Evolutionary conservation across 2,329 filamentous ascomycete species (phyloP).

Genomic region (Scortechinia acanthostroma): DNA sequence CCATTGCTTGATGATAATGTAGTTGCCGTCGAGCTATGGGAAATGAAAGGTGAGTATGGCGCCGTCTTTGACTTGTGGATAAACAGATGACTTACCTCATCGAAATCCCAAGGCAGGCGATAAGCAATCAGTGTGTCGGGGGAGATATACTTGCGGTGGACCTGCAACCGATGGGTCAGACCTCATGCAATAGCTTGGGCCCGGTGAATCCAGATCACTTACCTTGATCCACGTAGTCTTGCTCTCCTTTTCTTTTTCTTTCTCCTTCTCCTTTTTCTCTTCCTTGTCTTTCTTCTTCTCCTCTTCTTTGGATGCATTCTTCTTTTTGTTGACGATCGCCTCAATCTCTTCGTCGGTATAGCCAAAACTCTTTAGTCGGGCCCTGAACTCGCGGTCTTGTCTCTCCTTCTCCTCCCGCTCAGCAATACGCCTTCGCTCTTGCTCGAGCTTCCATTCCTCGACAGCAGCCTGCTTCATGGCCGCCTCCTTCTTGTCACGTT

Average conservation of each 20-base stretch:
- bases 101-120: slow-evolving; percentile 28
- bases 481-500: background rate
- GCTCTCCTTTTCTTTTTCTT: slow-evolving; percentile 15
- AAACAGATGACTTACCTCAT: slow-evolving; percentile 24
- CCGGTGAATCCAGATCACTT: no score
- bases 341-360: background rate
- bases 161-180: no score
- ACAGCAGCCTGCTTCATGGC: background rate
- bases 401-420: background rate
- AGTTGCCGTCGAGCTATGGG: slow-evolving; percentile 33
- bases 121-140: slow-evolving; percentile 24
- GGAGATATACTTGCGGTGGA: slow-evolving; percentile 32
- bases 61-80: background rate
- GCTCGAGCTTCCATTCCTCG: background rate
- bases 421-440: slow-evolving; percentile 4
- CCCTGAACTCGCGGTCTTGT: background rate
- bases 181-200: slow-evolving; percentile 2
- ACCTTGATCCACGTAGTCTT: slow-evolving; percentile 32
- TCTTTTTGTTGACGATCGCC: background rate
- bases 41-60: slow-evolving; percentile 5
- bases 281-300: slow-evolving; percentile 1
- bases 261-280: slow-evolving; percentile 13
- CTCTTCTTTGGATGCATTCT: background rate
- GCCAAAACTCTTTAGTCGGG: background rate
- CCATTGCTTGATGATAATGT: slow-evolving; percentile 43